Evolutionary conservation across 768 basidiomycete species (phyloP).

Genomic region (Russula sp.): DNA sequence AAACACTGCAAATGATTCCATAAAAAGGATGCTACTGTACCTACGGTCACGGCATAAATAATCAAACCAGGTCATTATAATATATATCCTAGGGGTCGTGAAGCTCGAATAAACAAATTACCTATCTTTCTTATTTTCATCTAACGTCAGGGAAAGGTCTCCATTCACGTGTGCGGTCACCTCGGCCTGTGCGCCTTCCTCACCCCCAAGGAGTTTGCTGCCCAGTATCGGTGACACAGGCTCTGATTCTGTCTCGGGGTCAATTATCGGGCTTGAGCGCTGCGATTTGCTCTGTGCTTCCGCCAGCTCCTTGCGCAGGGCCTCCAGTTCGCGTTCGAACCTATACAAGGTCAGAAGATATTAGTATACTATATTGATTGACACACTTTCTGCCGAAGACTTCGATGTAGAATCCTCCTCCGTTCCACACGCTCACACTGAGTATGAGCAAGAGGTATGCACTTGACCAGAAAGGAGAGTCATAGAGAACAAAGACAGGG

Average conservation of each 20-base stretch:
- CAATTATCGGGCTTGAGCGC: slow-evolving; percentile 24
- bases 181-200: slow-evolving; percentile 2
- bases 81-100: not conserved
- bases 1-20: slow-evolving; percentile 7
- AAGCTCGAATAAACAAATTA: slow-evolving; percentile 1
- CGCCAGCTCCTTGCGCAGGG: slow-evolving; percentile 84
- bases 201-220: slow-evolving; percentile 4
- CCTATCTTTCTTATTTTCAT: slow-evolving; percentile 19
- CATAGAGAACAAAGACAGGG: slow-evolving; percentile 78
- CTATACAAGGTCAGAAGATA: slow-evolving; percentile 41
- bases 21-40: slow-evolving; percentile 3
- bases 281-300: slow-evolving; percentile 43
- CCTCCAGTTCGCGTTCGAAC: slow-evolving; percentile 90
- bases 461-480: slow-evolving; percentile 73
- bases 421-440: slow-evolving; percentile 90
- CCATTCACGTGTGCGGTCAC: not conserved
- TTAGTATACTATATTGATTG: not conserved
- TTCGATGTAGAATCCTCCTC: slow-evolving; percentile 93
- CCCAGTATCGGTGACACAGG: slow-evolving; percentile 27
- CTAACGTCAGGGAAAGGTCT: not conserved
- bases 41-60: not conserved
- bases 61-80: slow-evolving; percentile 9
- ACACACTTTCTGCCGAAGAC: slow-evolving; percentile 95
- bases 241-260: slow-evolving; percentile 24
- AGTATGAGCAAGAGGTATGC: slow-evolving; percentile 79